These are phyloP conservation scores for Hypoxylon rubiginosum DNA, from an alignment of 2,329 filamentous ascomycete genomes.

Conservation along the genomic window DNA sequence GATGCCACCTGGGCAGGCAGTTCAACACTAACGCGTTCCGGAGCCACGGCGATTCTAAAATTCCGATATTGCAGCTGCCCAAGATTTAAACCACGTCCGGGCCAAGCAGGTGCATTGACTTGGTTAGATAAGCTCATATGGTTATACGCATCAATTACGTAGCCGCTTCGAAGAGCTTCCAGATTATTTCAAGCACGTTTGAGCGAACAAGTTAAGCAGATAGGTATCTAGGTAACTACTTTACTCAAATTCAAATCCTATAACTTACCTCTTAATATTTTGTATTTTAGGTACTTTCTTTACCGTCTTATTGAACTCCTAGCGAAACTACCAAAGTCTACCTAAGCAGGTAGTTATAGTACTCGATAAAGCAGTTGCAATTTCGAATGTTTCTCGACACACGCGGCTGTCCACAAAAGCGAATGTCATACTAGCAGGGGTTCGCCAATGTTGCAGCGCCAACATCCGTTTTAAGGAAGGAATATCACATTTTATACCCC, in stretches of 20 bases:
- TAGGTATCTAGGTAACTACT: background rate
- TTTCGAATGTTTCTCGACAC: conserved; percentile 30
- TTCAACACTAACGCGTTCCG: conserved; percentile 45
- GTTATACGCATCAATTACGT: conserved; percentile 31
- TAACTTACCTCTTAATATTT: too few relatives aligned
- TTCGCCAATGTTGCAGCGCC: conserved; percentile 21
- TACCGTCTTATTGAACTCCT: too few relatives aligned
- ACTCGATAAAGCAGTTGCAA: conserved; percentile 6
- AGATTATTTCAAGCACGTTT: conserved; percentile 21
- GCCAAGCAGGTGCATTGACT: conserved; percentile 27
- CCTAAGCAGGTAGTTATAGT: too few relatives aligned
- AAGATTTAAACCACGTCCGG: background rate
- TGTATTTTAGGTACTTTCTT: too few relatives aligned
- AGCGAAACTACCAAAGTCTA: too few relatives aligned
- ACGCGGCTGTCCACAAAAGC: conserved; percentile 29
- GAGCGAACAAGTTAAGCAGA: background rate
- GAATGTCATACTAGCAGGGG: conserved; percentile 18
- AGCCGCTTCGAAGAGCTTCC: conserved; percentile 31
- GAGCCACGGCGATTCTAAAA: conserved; percentile 43
- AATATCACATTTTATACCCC: conserved; percentile 30
- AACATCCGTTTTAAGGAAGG: conserved; percentile 30
- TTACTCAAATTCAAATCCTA: background rate
- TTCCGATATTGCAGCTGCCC: conserved; percentile 29
- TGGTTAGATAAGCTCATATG: conserved; percentile 19
- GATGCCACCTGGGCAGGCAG: conserved; percentile 40